Base-by-base conservation (phyloP, 129 eudicot genomes). In the Centaurea solstitialis region DNA sequence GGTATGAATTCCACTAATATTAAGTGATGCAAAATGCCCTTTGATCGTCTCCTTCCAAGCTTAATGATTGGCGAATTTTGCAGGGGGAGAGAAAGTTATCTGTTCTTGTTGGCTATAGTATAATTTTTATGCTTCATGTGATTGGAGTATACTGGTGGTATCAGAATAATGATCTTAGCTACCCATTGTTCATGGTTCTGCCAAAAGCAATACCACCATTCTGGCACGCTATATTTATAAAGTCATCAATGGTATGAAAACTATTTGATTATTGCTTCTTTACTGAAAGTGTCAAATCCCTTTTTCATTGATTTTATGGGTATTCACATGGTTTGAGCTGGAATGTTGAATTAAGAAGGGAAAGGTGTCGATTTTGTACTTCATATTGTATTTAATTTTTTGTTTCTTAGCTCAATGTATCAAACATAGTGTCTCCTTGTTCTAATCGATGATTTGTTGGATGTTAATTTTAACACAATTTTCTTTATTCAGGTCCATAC, bases 171-270 rank as follows among this genome's bases (percentile, higher is more conserved):
- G 88, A 90, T 80, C 86, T 92, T 67, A 82, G 88, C 76, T 85
- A 83, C 80, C 93, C 93, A 23, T 72, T 92, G 65, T 77, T 90
- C 64, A 92, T 92, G 97, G 81, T 93, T 82, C 97, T 96, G 9
- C 96, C 93, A 53, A 93, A 93, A 82, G 83, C 85, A 69, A 86
- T 93, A 77, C 97, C 97, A 72, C 97, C 96, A 2, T 90, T 93
- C 82, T 93, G 96, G 98, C 96, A 90, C 79, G 98, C 93, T 41
- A 68, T 90, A 73, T 93, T 90, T 77, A 86, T 85, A 75, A 89
- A 77, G 70, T 93, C 9, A 89, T 93, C n/a, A 93, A 90, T 65
- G 98, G 98, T 93, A 90, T 83, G 92, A 9, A n/a, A 76, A 76
- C 22, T 12, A 37, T 45, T 47, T 33, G 30, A 40, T 78, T 69